Evolutionary conservation across 2,329 filamentous ascomycete genomes (phyloP).

Genomic region (Claviceps arundinis): DNA sequence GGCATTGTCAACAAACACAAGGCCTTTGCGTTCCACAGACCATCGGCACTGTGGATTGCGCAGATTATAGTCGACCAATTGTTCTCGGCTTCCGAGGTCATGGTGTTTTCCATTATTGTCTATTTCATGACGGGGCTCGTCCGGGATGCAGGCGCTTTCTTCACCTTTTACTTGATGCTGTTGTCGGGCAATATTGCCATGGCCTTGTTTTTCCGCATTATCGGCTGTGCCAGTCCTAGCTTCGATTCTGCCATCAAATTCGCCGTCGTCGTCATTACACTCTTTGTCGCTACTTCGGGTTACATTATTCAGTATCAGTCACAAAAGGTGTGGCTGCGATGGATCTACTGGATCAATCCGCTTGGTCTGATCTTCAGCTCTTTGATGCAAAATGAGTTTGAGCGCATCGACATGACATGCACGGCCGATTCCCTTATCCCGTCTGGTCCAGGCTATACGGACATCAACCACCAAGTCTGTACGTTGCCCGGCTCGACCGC

Average conservation of each 20-base stretch:
- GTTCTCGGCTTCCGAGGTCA: conserved; percentile 57
- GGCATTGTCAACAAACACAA: conserved; percentile 75
- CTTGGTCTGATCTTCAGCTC: conserved; percentile 62
- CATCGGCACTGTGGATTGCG: conserved; percentile 69
- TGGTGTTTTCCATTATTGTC: conserved; percentile 61
- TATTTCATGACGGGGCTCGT: conserved; percentile 66
- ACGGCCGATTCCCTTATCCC: conserved; percentile 56
- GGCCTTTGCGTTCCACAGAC: conserved; percentile 70
- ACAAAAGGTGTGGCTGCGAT: conserved; percentile 63
- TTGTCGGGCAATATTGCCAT: conserved; percentile 57
- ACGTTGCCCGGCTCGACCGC: conserved; percentile 59
- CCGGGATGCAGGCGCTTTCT: conserved; percentile 62
- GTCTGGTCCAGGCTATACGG: conserved; percentile 52
- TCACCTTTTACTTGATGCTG: conserved; percentile 61
- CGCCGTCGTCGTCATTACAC: conserved; percentile 63
- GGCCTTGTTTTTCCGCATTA: conserved; percentile 64
- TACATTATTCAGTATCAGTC: conserved; percentile 72
- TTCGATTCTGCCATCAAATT: conserved; percentile 81
- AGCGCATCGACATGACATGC: conserved; percentile 54
- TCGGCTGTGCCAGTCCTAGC: conserved; percentile 62
- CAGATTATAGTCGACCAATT: conserved; percentile 69
- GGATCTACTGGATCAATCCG: conserved; percentile 69
- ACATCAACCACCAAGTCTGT: conserved; percentile 67
- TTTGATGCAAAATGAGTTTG: conserved; percentile 83
- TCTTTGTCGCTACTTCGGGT: conserved; percentile 71